Percentiles rank a stretch among this genome's conserved stretches.
Evolutionary conservation across 2,329 filamentous ascomycete genomes (phyloP).

Genomic region (Cladosporium sphaerospermum): DNA sequence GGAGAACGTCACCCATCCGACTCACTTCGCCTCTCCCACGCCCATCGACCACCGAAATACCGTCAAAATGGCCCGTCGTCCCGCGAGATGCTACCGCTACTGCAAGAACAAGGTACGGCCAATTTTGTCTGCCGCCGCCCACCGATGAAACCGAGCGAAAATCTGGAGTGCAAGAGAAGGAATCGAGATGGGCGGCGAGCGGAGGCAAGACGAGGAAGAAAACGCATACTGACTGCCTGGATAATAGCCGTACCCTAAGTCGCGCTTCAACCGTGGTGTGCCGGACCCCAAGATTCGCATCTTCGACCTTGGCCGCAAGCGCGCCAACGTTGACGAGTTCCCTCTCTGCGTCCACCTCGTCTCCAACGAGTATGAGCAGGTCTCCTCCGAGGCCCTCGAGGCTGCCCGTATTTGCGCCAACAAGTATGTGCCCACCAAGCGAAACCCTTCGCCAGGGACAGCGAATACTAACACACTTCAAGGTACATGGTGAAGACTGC

Average conservation of each 20-base stretch:
- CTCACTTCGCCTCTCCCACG: constrained; percentile 22
- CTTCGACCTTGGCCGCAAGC: constrained; percentile 69
- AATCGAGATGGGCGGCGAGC: constrained; percentile 3
- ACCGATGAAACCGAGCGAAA: constrained; percentile 1
- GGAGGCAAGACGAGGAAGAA: constrained; percentile 16
- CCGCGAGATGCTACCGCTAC: constrained; percentile 95
- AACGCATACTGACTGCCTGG: constrained; percentile 17
- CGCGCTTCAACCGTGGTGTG: constrained; percentile 97
- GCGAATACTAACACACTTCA: constrained; percentile 14
- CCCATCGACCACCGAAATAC: constrained; percentile 52
- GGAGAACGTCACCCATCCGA: constrained; percentile 17
- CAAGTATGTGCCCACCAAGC: constrained; percentile 57
- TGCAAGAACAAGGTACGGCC: constrained; percentile 98
- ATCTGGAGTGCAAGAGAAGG: constrained; percentile 8
- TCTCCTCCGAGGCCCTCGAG: constrained; percentile 98
- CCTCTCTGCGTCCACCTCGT: constrained; percentile 98
- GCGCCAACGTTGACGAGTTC: constrained; percentile 98
- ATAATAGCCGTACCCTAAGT: constrained; percentile 90
- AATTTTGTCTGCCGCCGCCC: background rate
- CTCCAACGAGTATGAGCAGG: constrained; percentile 99
- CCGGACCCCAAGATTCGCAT: constrained; percentile 75
- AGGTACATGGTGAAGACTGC: constrained; percentile 63
- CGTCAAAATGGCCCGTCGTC: constrained; percentile 98
- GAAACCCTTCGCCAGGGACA: background rate
- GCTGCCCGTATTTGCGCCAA: constrained; percentile 99